Percentiles rank a stretch among this genome's conserved stretches.
These are phyloP conservation scores for Penicillium canariense DNA, from an alignment of 495 filamentous ascomycete genomes.

Conservation along the genomic window DNA sequence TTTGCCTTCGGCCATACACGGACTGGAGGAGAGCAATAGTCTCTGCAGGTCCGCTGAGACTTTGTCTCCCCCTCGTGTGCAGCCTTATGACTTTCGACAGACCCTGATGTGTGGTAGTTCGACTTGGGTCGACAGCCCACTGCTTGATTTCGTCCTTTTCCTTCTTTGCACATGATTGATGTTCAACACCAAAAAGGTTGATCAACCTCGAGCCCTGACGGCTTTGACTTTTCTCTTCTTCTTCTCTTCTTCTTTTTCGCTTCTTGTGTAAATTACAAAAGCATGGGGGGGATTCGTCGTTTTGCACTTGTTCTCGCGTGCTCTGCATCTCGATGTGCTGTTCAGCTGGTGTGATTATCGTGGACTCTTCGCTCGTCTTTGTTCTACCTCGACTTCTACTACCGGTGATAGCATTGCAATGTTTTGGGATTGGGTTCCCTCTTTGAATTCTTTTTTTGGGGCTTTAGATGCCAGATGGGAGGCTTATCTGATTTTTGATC, in stretches of 20 bases:
- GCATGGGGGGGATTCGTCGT: constrained; percentile 39
- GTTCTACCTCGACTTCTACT: not conserved
- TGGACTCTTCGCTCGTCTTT: constrained; percentile 3
- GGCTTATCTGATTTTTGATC: constrained; percentile 16
- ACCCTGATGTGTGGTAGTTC: constrained; percentile 2
- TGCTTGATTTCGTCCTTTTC: constrained; percentile 1
- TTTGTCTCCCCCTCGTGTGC: not conserved
- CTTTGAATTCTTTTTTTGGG: constrained; percentile 8
- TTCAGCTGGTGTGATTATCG: constrained; percentile 23
- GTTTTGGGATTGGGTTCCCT: constrained; percentile 5
- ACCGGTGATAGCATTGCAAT: constrained; percentile 17
- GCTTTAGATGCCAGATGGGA: constrained; percentile 28
- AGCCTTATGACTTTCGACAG: constrained; percentile 2
- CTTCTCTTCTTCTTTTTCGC: not conserved
- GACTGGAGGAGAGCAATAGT: not conserved
- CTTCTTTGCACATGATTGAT: constrained; percentile 15
- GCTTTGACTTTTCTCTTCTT: constrained; percentile 6
- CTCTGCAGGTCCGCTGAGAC: not conserved
- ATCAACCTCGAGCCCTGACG: constrained; percentile 13
- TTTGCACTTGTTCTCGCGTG: constrained; percentile 22
- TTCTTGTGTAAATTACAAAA: constrained; percentile 46
- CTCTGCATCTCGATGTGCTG: constrained; percentile 23
- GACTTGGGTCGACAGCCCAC: not conserved
- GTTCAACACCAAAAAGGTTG: constrained; percentile 18
- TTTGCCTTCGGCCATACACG: not conserved